Base-by-base conservation (phyloP, 768 basidiomycete species). In the Royoungia palumana region DNA sequence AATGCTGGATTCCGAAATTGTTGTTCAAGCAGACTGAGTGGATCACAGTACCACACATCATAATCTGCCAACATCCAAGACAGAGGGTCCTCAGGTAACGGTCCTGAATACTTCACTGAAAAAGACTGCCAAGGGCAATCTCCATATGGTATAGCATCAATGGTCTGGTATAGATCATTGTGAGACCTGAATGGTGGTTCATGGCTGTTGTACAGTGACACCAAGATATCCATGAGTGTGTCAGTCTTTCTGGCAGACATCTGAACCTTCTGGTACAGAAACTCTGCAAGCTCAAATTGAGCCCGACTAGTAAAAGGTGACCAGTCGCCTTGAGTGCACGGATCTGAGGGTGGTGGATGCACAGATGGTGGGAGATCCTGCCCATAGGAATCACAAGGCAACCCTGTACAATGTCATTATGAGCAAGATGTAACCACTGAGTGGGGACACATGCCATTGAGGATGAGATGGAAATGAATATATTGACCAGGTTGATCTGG, bases 111-210 rank as follows among this genome's bases (percentile, higher is more conserved):
- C 5, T 47, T 41, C 17, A 70, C 39, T 1, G 55, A 41, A 47
- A 75, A 69, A 0, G 53, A 60, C 8, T 67, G 36, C 74, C 73
- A 77, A 0, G 71, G 64, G 7, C 61, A 57, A 35, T 70, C 68
- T 8, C 74, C 72, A 35, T 63, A 28, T 11, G 11, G 28, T 28
- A 28, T 28, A 8, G 28, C 28, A 28, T 28, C 28, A 12, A 28
- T 28, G 28, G 28, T 8, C 1, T 35, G 25, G 32, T 70, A 65
- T 5, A 75, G 25, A 17, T 74, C 66, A 4, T 25, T n/a, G 38
- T 67, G 52, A 28, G 62, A 59, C 0, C 44, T 27, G 46, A 71
- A 75, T 13, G 56, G 60, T 9, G 53, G 42, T 3, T 28, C 9
- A 10, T 28, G 47, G 21, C 40, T 17, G 19, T 44, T 24, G 30